A percentile compares a stretch with the other conserved stretches of the same genome.
Evolutionary conservation across 345 rosid genomes (phyloP).

Genomic region (Atalantia buxifolia): DNA sequence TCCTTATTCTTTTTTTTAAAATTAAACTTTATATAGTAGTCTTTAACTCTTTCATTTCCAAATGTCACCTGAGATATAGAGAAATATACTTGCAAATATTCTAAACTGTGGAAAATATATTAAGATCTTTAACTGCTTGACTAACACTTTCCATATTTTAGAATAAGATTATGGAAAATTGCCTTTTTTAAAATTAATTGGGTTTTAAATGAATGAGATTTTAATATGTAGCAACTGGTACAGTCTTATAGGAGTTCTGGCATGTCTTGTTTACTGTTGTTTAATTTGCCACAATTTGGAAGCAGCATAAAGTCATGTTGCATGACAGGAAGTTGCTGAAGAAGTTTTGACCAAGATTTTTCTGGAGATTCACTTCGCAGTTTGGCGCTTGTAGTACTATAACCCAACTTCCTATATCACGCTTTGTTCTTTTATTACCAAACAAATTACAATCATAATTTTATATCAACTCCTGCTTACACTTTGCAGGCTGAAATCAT

Average conservation of each 20-base stretch:
- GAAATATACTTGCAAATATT: neutral
- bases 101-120: neutral
- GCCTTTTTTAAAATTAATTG: no score
- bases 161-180: no score
- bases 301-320: slow-evolving; percentile 16
- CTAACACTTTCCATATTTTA: neutral
- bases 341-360: slow-evolving; percentile 88
- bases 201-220: neutral
- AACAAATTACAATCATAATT: slow-evolving; percentile 10
- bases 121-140: slow-evolving; percentile 5
- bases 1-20: no score
- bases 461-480: slow-evolving; percentile 9
- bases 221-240: neutral
- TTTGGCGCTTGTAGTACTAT: slow-evolving; percentile 59
- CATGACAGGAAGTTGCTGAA: slow-evolving; percentile 94
- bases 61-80: neutral
- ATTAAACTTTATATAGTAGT: slow-evolving; percentile 1
- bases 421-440: slow-evolving; percentile 1
- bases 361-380: slow-evolving; percentile 86
- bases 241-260: slow-evolving; percentile 4
- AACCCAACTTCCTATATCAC: slow-evolving; percentile 10
- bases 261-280: neutral
- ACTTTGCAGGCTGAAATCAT: slow-evolving; percentile 78
- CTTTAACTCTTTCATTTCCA: neutral
- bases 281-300: neutral